These are phyloP conservation scores for Tricladium varicosporioides DNA, from an alignment of 2,329 filamentous ascomycete species.

Conservation along the genomic window DNA sequence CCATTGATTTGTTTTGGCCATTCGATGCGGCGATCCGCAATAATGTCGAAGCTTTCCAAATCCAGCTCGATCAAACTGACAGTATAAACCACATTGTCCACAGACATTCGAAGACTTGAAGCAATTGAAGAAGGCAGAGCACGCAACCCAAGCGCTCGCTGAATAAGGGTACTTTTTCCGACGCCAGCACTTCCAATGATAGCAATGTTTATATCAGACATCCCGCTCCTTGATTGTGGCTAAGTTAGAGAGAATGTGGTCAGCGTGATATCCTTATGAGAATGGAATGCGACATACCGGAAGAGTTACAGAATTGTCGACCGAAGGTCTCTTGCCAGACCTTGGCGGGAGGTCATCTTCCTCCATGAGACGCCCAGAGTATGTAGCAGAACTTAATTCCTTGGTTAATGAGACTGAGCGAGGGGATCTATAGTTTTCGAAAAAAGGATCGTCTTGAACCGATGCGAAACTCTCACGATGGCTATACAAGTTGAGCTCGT, in stretches of 20 bases:
- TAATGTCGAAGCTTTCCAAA: conserved; percentile 62
- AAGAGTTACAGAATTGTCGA: conserved; percentile 24
- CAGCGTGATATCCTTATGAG: conserved; percentile 8
- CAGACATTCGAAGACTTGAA: conserved; percentile 54
- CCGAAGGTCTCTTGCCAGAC: conserved; percentile 14
- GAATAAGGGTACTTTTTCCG: conserved; percentile 68
- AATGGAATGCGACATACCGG: conserved; percentile 22
- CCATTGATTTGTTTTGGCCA: conserved; percentile 70
- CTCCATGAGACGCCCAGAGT: conserved; percentile 16
- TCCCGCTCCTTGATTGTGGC: conserved; percentile 32
- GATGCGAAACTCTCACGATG: conserved; percentile 49
- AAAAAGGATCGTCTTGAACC: conserved; percentile 55
- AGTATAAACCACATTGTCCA: conserved; percentile 56
- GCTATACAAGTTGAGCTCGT: conserved; percentile 24
- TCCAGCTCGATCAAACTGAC: conserved; percentile 66
- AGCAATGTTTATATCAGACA: conserved; percentile 60
- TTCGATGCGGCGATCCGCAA: conserved; percentile 56
- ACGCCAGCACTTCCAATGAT: conserved; percentile 65
- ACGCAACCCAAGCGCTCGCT: conserved; percentile 56
- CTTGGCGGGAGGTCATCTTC: conserved; percentile 19
- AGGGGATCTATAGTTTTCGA: conserved; percentile 45
- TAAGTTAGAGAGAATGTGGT: conserved; percentile 14
- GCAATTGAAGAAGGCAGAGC: conserved; percentile 52
- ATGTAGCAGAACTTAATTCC: conserved; percentile 31
- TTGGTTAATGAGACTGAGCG: conserved; percentile 33